phyloP scores from a whole-genome alignment of 2,329 filamentous ascomycete species.

The Nigrospora osmanthi region DNA sequence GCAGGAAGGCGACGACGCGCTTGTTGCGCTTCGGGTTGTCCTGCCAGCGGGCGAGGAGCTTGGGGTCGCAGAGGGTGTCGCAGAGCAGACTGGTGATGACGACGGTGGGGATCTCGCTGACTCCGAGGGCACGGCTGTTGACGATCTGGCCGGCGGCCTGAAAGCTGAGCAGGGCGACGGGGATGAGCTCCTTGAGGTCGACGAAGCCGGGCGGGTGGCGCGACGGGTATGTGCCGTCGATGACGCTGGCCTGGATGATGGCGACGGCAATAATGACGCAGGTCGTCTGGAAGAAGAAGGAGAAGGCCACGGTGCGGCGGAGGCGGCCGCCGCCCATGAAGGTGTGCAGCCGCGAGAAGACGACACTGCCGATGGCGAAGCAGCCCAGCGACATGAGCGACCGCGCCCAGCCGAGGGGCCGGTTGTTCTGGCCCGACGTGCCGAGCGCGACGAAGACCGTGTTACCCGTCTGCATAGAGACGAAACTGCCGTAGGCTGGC shows the following conservation, averaged over 20 bases:
- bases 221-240: slow-evolving; percentile 20
- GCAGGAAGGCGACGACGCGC: slow-evolving; percentile 31
- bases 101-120: slow-evolving; percentile 46
- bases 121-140: slow-evolving; percentile 39
- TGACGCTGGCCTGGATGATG: slow-evolving; percentile 17
- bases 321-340: slow-evolving; percentile 16
- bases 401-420: slow-evolving; percentile 31
- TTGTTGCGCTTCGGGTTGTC: slow-evolving; percentile 43
- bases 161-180: slow-evolving; percentile 42
- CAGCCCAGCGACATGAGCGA: slow-evolving; percentile 33
- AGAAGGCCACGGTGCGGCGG: slow-evolving; percentile 16
- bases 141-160: slow-evolving; percentile 49
- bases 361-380: slow-evolving; percentile 29
- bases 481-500: slow-evolving; percentile 31
- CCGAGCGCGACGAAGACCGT: slow-evolving; percentile 32
- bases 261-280: slow-evolving; percentile 15
- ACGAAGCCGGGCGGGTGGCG: slow-evolving; percentile 12
- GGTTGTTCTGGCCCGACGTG: slow-evolving; percentile 27
- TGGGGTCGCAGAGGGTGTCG: slow-evolving; percentile 43
- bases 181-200: slow-evolving; percentile 16
- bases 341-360: slow-evolving; percentile 27
- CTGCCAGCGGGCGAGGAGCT: slow-evolving; percentile 29
- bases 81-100: slow-evolving; percentile 47
- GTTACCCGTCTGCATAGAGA: slow-evolving; percentile 32
- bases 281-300: slow-evolving; percentile 18